phyloP scores from a whole-genome alignment of 73 alveolate species.

The Paramecium tetraurelia region DNA sequence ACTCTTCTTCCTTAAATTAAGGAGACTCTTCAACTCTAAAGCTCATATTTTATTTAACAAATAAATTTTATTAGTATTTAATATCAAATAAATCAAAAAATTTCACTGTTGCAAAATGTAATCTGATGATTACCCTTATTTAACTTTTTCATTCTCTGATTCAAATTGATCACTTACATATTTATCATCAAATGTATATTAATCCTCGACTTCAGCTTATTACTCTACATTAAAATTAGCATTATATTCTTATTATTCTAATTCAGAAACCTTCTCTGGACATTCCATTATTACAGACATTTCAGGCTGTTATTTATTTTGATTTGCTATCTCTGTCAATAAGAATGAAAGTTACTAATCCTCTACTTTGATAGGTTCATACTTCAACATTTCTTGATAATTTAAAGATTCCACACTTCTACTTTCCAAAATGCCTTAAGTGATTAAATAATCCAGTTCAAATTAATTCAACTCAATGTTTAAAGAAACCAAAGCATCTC shows the following conservation, averaged over 20 bases:
- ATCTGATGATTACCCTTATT: not conserved
- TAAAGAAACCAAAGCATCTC: not conserved
- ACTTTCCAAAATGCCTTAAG: constrained; percentile 26
- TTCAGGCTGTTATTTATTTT: not conserved
- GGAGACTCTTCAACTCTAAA: constrained; percentile 11
- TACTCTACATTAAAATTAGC: not conserved
- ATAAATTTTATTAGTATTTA: not conserved
- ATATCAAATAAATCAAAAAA: not conserved
- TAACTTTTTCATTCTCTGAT: not conserved
- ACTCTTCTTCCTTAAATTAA: not conserved
- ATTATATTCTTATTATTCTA: not conserved
- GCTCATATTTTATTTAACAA: constrained; percentile 4
- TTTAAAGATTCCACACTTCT: not conserved
- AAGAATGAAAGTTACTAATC: not conserved
- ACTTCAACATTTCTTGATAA: constrained; percentile 24
- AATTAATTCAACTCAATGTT: not conserved
- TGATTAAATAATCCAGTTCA: constrained; percentile 2
- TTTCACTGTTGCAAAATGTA: not conserved
- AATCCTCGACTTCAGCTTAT: not conserved
- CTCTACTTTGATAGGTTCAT: not conserved
- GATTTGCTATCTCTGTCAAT: not conserved
- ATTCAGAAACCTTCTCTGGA: not conserved
- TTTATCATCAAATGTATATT: not conserved
- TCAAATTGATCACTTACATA: not conserved
- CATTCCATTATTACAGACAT: constrained; percentile 14